These are phyloP conservation scores for Arxiozyma slooffiae DNA, from an alignment of 1,139 yeast genomes.

Conservation along the genomic window DNA sequence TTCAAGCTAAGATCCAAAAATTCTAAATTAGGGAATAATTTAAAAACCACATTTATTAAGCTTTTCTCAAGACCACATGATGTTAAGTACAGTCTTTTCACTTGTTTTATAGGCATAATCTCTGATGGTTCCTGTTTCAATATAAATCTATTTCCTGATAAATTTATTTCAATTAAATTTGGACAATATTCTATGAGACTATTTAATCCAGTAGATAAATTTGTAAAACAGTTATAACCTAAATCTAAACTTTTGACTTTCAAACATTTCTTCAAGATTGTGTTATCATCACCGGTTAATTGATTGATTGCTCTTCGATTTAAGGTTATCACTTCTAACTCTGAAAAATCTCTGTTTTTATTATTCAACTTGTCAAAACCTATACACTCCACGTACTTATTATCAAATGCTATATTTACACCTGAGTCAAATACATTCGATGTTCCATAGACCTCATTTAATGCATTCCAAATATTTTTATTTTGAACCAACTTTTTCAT, in stretches of 20 bases:
- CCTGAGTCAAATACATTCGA: slow-evolving; percentile 17
- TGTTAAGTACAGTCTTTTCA: slow-evolving; percentile 32
- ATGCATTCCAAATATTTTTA: slow-evolving; percentile 39
- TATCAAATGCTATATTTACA: slow-evolving; percentile 35
- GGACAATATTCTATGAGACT: slow-evolving; percentile 27
- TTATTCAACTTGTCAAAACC: slow-evolving; percentile 54
- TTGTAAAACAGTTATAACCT: slow-evolving; percentile 47
- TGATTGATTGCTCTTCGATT: slow-evolving; percentile 31
- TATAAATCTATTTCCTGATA: slow-evolving; percentile 57
- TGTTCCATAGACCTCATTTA: slow-evolving; percentile 40
- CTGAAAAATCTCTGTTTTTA: slow-evolving; percentile 39
- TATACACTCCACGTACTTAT: slow-evolving; percentile 46
- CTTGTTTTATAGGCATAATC: slow-evolving; percentile 3
- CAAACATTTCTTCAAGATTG: not conserved
- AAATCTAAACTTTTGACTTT: slow-evolving; percentile 44
- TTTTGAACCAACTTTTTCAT: slow-evolving; percentile 27
- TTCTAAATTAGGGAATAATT: slow-evolving; percentile 37
- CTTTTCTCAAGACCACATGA: slow-evolving; percentile 27
- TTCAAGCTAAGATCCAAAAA: slow-evolving; percentile 44
- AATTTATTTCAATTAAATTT: slow-evolving; percentile 36
- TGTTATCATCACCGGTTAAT: slow-evolving; percentile 12
- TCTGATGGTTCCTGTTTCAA: not conserved
- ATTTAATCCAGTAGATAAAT: slow-evolving; percentile 34
- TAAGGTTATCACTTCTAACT: slow-evolving; percentile 43
- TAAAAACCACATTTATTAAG: slow-evolving; percentile 29